Conservation (phyloP, 306 rosid species). For the Psophocarpus tetragonolobus region DNA sequence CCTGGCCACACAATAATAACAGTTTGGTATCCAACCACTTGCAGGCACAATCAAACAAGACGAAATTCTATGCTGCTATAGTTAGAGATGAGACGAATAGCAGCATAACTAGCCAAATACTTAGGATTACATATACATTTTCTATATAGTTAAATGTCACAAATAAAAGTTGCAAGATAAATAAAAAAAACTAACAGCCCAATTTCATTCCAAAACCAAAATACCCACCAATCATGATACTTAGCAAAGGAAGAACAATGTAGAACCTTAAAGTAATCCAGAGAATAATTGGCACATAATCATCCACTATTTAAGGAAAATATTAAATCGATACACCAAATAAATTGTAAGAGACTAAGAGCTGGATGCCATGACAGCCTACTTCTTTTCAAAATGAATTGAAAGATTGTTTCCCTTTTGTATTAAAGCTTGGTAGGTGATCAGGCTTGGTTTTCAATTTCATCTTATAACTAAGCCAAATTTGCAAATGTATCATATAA, state of each 20-base stretch:
- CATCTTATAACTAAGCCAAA: neutral
- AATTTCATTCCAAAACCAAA: neutral
- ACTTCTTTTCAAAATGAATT: constrained; percentile 10
- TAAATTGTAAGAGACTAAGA: neutral
- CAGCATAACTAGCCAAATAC: neutral
- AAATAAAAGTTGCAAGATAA: neutral
- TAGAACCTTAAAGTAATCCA: constrained; percentile 2
- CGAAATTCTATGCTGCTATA: neutral
- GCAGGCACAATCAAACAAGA: neutral
- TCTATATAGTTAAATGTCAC: neutral
- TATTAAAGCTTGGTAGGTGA: neutral
- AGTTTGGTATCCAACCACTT: neutral
- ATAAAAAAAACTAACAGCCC: neutral
- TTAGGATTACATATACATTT: constrained; percentile 8
- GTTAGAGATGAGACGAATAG: neutral
- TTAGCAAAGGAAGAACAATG: neutral
- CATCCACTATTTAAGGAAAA: constrained; percentile 14
- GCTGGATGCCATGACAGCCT: neutral
- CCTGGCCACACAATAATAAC: neutral
- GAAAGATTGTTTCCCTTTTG: neutral
- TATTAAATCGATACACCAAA: neutral
- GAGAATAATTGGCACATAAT: neutral
- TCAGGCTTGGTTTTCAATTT: neutral
- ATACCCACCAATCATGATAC: neutral
- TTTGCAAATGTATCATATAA: neutral